Evolutionary conservation across 768 basidiomycete species (phyloP), one percentile per base, ranked within the genome.

Genomic region (Boletus reticulatus): DNA sequence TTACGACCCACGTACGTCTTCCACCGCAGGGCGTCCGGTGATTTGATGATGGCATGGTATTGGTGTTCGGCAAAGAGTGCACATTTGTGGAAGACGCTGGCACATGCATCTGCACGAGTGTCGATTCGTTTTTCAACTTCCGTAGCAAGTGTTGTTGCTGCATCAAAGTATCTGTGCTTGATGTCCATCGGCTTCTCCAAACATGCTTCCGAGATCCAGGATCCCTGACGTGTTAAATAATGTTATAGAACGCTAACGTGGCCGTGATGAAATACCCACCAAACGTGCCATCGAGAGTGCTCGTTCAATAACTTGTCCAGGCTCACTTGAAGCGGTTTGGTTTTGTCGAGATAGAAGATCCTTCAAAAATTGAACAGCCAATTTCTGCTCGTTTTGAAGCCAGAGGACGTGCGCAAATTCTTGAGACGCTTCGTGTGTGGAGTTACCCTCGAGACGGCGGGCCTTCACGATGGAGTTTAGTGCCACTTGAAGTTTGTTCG

Each of bases 381-480:
- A 70, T 57, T 84, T 85, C 62, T 93, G 89, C 67, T 99, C 96
- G 43, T 83, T 84, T 56, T 92, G 88, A 11, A 82, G 71, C 93
- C 96, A 98, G 8, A 98, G 78, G 17, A 98, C 94, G 55, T 87
- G 83, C 16, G 96, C 88, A 62, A 92, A 93, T 67, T 97, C 95
- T 62, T 87, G 79, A 0, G 85, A 82, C 22, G 89, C 83, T 29
- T 80, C 76, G n/a, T 75, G 74, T 4, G 82, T 76, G 0, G 79
- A 67, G 1, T 52, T 59, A 2, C 58, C 65, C 56, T 83, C 83
- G 6, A 94, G 72, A 37, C 73, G 76, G 65, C 89, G 88, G 1
- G 93, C 92, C 27, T 83, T 81, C 31, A 91, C 77, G 37, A 95
- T 77, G 6, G 94, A 85, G 64, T 96, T 98, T 27, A 97, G 72